Evolutionary conservation across 495 filamentous ascomycete genomes (phyloP).

Genomic region (Xylaria nigripes): DNA sequence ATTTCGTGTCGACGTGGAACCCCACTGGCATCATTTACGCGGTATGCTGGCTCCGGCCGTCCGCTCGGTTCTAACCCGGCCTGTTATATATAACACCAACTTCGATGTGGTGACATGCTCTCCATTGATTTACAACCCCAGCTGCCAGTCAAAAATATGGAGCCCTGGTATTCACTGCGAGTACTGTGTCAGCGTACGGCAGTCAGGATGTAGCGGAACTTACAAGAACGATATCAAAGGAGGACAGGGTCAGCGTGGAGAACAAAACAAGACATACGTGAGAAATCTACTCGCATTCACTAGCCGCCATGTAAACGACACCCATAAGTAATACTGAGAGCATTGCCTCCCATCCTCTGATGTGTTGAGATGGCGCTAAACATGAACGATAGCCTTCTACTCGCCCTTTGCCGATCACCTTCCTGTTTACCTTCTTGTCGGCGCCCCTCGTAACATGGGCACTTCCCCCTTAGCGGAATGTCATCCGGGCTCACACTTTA

Average conservation of each 20-base stretch:
- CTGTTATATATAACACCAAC: conserved; percentile 10
- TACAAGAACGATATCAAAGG: conserved; percentile 10
- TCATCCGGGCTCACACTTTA: conserved; percentile 7
- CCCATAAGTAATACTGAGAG: conserved; percentile 16
- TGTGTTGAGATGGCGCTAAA: not conserved
- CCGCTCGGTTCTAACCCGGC: conserved; percentile 20
- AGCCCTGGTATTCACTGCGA: not conserved
- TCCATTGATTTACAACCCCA: conserved; percentile 15
- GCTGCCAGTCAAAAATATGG: conserved; percentile 1
- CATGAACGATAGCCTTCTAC: not conserved
- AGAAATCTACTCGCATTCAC: conserved; percentile 17
- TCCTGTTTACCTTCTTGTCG: not conserved
- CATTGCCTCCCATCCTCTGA: not conserved
- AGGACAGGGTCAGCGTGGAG: conserved; percentile 11
- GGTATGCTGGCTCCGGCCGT: conserved; percentile 17
- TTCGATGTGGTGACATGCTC: conserved; percentile 19
- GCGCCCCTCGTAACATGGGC: not conserved
- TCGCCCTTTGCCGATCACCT: no score
- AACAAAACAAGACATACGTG: conserved; percentile 6
- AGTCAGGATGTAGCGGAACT: not conserved
- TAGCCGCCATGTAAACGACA: conserved; percentile 19
- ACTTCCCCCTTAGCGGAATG: not conserved
- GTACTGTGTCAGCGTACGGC: conserved; percentile 13
- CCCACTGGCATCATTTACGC: conserved; percentile 7
- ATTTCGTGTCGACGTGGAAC: conserved; percentile 20